Conservation (phyloP, 202 grass and related monocot genomes). For the Musa balbisiana region DNA sequence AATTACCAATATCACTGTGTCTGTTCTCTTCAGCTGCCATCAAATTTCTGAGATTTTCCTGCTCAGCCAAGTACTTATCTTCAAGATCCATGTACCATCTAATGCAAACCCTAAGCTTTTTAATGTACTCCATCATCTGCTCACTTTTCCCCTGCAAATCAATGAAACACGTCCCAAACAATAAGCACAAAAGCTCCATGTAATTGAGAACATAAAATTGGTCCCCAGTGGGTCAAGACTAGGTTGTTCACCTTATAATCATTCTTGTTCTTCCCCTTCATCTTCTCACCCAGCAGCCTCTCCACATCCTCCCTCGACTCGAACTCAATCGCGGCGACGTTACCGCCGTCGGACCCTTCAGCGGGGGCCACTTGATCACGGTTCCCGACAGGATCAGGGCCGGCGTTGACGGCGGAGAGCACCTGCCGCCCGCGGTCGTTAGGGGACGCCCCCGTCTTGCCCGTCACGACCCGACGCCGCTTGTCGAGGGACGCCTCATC, state of each 20-base stretch:
- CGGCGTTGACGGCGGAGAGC: constrained; percentile 3
- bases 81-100: constrained; percentile 58
- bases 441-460: not conserved
- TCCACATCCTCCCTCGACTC: constrained; percentile 17
- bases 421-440: not conserved
- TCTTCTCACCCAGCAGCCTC: constrained; percentile 14
- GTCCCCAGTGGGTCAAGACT: no score
- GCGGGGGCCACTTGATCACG: not conserved
- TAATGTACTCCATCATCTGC: constrained; percentile 83
- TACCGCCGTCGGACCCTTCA: not conserved
- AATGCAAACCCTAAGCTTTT: constrained; percentile 66
- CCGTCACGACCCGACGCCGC: not conserved
- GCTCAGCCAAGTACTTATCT: constrained; percentile 60
- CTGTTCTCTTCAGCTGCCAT: constrained; percentile 45
- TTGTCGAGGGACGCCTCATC: not conserved
- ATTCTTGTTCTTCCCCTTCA: constrained; percentile 20
- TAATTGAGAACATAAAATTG: not conserved
- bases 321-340: not conserved
- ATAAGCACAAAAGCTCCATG: not conserved
- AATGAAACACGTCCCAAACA: not conserved
- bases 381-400: not conserved
- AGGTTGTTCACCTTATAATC: constrained; percentile 5
- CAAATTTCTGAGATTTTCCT: constrained; percentile 44
- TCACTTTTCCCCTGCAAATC: constrained; percentile 53
- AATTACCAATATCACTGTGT: constrained; percentile 59